Conservation (phyloP, 2,329 filamentous ascomycete species). For the Talaromyces sp. region DNA sequence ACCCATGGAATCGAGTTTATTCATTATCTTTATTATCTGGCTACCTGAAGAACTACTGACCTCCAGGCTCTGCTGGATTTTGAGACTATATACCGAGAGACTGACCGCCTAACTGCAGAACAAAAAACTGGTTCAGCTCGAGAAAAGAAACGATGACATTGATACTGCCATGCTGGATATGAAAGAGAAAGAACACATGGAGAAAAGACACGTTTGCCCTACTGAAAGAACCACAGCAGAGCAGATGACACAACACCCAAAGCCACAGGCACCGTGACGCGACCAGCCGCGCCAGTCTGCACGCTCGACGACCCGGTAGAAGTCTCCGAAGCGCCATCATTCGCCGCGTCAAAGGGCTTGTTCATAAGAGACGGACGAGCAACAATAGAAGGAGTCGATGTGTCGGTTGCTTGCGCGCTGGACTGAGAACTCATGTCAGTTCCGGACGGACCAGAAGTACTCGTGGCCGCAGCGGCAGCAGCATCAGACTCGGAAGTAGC, state of each 20-base stretch:
- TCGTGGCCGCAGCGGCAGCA: not conserved
- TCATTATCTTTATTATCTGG: not conserved
- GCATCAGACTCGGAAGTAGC: not conserved
- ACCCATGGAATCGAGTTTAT: conserved; percentile 16
- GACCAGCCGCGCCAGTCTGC: conserved; percentile 17
- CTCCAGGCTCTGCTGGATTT: not conserved
- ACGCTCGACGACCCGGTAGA: conserved; percentile 11
- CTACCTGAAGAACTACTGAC: not conserved
- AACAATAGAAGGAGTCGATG: not conserved
- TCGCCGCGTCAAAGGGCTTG: conserved; percentile 8
- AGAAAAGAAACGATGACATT: not conserved
- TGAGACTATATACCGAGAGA: not conserved
- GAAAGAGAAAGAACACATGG: not conserved
- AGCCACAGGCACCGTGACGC: conserved; percentile 24
- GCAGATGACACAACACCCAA: conserved; percentile 27
- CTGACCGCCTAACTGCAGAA: not conserved
- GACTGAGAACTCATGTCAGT: not conserved
- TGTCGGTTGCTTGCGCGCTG: not conserved
- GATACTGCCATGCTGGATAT: not conserved
- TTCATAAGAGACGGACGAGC: conserved; percentile 11
- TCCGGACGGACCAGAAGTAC: not conserved
- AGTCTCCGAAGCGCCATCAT: conserved; percentile 10
- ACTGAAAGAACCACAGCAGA: conserved; percentile 25
- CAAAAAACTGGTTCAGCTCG: not conserved
- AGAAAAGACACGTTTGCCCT: not conserved